Conservation (phyloP, 1,139 yeast genomes). For the Yamadazyma mexicana region DNA sequence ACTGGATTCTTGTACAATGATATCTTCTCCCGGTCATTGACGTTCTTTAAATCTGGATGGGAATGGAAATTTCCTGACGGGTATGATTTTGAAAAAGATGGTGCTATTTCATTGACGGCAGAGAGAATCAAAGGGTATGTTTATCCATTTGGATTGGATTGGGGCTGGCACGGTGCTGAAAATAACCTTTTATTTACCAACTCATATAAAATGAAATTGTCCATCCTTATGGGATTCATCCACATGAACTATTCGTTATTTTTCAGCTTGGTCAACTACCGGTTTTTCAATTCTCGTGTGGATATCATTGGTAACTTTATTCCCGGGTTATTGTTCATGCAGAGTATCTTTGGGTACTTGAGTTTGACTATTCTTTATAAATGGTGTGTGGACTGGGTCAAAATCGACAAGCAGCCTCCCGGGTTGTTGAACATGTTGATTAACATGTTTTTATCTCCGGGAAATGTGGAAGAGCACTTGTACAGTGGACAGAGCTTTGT, state of each 20-base stretch:
- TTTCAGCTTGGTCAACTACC: constrained; percentile 81
- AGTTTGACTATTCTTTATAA: constrained; percentile 83
- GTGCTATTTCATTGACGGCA: constrained; percentile 54
- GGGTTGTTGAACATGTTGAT: constrained; percentile 92
- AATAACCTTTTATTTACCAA: constrained; percentile 87
- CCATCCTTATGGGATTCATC: constrained; percentile 89
- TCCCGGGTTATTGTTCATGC: constrained; percentile 94
- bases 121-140: constrained; percentile 50
- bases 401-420: constrained; percentile 76
- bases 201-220: constrained; percentile 94
- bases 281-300: constrained; percentile 69
- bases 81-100: constrained; percentile 58
- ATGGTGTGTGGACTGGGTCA: constrained; percentile 94
- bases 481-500: constrained; percentile 83
- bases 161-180: constrained; percentile 97
- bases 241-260: constrained; percentile 92
- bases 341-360: constrained; percentile 90
- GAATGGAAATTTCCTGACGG: constrained; percentile 69
- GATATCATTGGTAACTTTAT: constrained; percentile 92
- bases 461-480: constrained; percentile 76
- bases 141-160: constrained; percentile 86
- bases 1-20: constrained; percentile 95
- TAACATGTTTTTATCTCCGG: constrained; percentile 94
- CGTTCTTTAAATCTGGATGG: constrained; percentile 88
- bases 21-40: constrained; percentile 86